Evolutionary conservation across 2,329 filamentous ascomycete species (phyloP).

Genomic region (Mollisia scopiformis): DNA sequence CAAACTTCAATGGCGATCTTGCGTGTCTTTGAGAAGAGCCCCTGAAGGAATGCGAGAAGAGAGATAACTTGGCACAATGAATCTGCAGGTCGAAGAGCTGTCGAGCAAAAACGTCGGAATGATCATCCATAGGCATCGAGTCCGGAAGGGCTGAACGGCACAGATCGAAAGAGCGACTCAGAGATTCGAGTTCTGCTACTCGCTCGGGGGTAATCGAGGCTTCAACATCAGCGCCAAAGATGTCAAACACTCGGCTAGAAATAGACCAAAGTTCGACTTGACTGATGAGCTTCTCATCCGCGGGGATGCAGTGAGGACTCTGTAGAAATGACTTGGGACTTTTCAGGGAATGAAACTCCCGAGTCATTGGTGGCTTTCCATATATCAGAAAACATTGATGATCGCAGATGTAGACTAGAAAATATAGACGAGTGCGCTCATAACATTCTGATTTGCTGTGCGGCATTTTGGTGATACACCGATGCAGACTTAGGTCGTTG

Average conservation of each 20-base stretch:
- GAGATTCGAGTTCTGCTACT: constrained; percentile 24
- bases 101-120: constrained; percentile 43
- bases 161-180: background rate
- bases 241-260: background rate
- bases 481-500: background rate
- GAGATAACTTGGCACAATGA: constrained; percentile 46
- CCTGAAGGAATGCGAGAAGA: constrained; percentile 46
- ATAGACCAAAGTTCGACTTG: constrained; percentile 15
- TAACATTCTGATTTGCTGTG: background rate
- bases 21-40: constrained; percentile 26
- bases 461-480: background rate
- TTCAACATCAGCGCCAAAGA: constrained; percentile 15
- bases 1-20: constrained; percentile 1
- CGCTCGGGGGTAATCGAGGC: constrained; percentile 22
- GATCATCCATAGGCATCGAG: constrained; percentile 32
- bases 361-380: background rate
- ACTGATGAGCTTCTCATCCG: constrained; percentile 16
- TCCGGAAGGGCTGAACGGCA: constrained; percentile 24
- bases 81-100: constrained; percentile 46
- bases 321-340: background rate
- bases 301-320: constrained; percentile 2
- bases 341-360: background rate
- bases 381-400: background rate
- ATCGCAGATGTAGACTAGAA: background rate
- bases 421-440: background rate